phyloP scores from a whole-genome alignment of 441 rosid genomes.

The Eugenia klotzschiana region DNA sequence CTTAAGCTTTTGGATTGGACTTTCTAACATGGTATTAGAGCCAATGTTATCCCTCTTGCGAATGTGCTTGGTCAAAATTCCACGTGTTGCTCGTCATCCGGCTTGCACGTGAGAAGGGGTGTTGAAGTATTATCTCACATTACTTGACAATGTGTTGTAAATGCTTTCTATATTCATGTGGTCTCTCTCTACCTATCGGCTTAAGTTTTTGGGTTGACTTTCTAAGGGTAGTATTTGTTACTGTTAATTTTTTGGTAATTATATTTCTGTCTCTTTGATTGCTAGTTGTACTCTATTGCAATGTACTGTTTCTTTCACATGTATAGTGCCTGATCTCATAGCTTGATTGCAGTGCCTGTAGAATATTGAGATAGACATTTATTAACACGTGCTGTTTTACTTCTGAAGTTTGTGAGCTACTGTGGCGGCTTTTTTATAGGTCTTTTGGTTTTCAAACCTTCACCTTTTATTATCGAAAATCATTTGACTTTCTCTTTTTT shows the following conservation, averaged over 20 bases:
- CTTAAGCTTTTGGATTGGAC: no score
- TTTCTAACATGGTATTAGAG: no score
- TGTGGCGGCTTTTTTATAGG: background rate
- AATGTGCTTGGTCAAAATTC: no score
- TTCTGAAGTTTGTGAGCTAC: background rate
- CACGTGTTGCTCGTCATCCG: no score
- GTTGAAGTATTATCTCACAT: no score
- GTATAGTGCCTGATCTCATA: background rate
- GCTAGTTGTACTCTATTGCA: background rate
- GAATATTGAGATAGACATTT: background rate
- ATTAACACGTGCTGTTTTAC: background rate
- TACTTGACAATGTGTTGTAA: no score
- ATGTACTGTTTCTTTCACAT: background rate
- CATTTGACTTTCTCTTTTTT: background rate
- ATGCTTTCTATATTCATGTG: no score
- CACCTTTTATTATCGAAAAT: background rate
- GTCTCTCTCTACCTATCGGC: no score
- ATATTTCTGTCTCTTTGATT: background rate
- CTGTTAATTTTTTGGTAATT: background rate
- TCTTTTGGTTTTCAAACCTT: constrained; percentile 4
- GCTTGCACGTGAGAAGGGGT: no score
- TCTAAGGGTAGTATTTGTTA: background rate
- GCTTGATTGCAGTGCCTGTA: background rate
- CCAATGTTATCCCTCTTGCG: no score
- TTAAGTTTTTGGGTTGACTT: no score